Evolutionary conservation across 352 stramenopile genomes (phyloP).

Genomic region (Pythium folliculosum): DNA sequence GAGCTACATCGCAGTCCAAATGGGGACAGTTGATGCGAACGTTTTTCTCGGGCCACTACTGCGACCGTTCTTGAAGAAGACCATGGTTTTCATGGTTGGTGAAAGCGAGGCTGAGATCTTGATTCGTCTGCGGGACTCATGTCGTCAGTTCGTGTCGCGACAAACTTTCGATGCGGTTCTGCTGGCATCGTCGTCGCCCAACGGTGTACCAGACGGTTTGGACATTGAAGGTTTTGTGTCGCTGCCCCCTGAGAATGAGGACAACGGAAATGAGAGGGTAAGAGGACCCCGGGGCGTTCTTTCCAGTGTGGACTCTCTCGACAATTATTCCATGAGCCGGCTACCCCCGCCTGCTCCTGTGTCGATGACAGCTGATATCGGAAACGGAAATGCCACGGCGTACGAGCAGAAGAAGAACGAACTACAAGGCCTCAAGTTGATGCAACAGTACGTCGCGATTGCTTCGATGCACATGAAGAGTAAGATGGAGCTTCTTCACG

Average conservation of each 20-base stretch:
- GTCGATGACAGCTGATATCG: constrained; percentile 14
- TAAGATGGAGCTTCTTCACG: constrained; percentile 84
- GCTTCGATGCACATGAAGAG: constrained; percentile 90
- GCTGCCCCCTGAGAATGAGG: constrained; percentile 11
- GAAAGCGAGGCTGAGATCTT: constrained; percentile 59
- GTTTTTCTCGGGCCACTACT: constrained; percentile 92
- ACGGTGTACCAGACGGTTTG: constrained; percentile 32
- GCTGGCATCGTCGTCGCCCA: constrained; percentile 49
- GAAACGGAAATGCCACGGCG: constrained; percentile 16
- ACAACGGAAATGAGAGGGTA: constrained; percentile 6
- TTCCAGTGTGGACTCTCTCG: constrained; percentile 69
- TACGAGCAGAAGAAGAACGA: constrained; percentile 82
- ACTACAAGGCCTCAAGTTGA: constrained; percentile 75
- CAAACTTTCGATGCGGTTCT: constrained; percentile 85
- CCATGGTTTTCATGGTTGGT: constrained; percentile 74
- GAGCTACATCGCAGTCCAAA: constrained; percentile 74
- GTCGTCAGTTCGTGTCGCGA: constrained; percentile 69
- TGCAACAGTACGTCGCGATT: constrained; percentile 88
- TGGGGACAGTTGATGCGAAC: constrained; percentile 90
- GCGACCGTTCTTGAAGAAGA: constrained; percentile 86
- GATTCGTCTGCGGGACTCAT: constrained; percentile 60
- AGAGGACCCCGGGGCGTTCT: constrained; percentile 43
- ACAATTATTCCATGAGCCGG: constrained; percentile 43
- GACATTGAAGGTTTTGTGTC: constrained; percentile 29
- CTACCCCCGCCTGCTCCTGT: constrained; percentile 18